Percentiles rank a stretch among this genome's conserved stretches.
phyloP scores from a whole-genome alignment of 2,329 filamentous ascomycete genomes.

The Xylogone sp. region DNA sequence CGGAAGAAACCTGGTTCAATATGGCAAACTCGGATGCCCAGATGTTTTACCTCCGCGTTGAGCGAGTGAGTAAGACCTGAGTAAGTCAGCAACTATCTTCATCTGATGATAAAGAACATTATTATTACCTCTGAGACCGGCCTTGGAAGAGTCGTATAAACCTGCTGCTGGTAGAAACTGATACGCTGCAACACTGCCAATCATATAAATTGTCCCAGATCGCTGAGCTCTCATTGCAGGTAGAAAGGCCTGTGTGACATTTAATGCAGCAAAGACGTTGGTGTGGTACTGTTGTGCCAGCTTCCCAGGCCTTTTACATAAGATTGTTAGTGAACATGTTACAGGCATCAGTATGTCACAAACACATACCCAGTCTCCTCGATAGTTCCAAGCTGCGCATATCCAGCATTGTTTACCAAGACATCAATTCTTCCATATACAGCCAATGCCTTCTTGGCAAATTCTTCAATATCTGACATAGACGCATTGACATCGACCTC shows the following conservation, averaged over 20 bases:
- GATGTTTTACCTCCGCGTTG: conserved; percentile 23
- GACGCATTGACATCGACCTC: conserved; percentile 44
- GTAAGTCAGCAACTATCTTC: too few relatives aligned
- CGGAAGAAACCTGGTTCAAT: conserved; percentile 1
- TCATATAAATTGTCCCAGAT: conserved; percentile 28
- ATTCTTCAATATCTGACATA: conserved; percentile 31
- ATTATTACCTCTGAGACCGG: conserved; percentile 17
- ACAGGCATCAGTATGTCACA: too few relatives aligned
- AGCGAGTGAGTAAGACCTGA: conserved; percentile 29
- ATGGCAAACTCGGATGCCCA: conserved; percentile 1
- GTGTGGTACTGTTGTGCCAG: conserved; percentile 38
- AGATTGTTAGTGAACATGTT: too few relatives aligned
- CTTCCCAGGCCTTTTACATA: conserved; percentile 9
- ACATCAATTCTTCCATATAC: conserved; percentile 14
- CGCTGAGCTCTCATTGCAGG: conserved; percentile 40
- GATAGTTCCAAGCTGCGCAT: conserved; percentile 42
- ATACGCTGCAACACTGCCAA: conserved; percentile 17
- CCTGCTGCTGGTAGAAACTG: conserved; percentile 4
- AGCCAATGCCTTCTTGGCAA: conserved; percentile 19
- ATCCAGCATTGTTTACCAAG: conserved; percentile 16
- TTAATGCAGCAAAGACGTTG: conserved; percentile 50
- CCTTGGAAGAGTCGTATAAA: conserved; percentile 12
- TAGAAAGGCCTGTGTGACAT: conserved; percentile 43
- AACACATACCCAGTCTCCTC: conserved; percentile 36
- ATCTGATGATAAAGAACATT: too few relatives aligned